phyloP scores from a whole-genome alignment of 139 green algal genomes.

The Pycnococcus provasolii region DNA sequence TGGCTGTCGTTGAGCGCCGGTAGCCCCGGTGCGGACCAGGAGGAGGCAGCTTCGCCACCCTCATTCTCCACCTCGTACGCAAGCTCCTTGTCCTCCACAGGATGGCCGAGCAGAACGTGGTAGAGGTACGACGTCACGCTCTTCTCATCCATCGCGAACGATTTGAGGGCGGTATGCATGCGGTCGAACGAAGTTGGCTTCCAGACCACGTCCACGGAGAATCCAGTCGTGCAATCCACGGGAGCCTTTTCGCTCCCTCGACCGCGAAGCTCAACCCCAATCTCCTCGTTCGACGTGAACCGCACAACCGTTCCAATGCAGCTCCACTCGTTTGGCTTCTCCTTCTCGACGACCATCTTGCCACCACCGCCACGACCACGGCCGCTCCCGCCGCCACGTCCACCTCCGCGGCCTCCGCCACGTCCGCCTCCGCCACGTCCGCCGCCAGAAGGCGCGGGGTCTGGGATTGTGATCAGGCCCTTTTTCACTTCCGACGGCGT shows the following conservation, averaged over 20 bases:
- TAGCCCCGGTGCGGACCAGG: constrained; percentile 66
- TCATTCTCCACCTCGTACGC: no score
- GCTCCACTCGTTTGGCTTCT: neutral
- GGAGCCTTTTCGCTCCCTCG: constrained; percentile 26
- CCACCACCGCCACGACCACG: no score
- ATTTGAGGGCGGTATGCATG: constrained; percentile 74
- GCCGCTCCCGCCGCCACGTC: no score
- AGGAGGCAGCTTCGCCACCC: neutral
- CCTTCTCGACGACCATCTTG: no score
- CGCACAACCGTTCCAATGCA: constrained; percentile 56
- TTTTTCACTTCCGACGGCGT: no score
- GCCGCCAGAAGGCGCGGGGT: no score
- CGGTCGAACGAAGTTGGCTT: constrained; percentile 80
- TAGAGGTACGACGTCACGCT: constrained; percentile 56
- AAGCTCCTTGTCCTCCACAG: constrained; percentile 39
- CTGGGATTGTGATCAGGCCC: no score
- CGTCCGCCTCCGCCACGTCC: no score
- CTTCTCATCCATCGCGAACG: constrained; percentile 78
- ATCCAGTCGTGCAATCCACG: constrained; percentile 62
- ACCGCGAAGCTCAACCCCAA: constrained; percentile 61
- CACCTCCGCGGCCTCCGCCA: no score
- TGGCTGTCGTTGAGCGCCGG: constrained; percentile 84
- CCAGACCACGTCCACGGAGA: constrained; percentile 86
- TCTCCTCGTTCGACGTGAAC: constrained; percentile 50
- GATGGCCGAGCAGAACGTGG: constrained; percentile 72